A percentile compares a stretch with the other conserved stretches of the same genome.
phyloP scores from a whole-genome alignment of 2,329 filamentous ascomycete species.

The Kalmusia sp. region DNA sequence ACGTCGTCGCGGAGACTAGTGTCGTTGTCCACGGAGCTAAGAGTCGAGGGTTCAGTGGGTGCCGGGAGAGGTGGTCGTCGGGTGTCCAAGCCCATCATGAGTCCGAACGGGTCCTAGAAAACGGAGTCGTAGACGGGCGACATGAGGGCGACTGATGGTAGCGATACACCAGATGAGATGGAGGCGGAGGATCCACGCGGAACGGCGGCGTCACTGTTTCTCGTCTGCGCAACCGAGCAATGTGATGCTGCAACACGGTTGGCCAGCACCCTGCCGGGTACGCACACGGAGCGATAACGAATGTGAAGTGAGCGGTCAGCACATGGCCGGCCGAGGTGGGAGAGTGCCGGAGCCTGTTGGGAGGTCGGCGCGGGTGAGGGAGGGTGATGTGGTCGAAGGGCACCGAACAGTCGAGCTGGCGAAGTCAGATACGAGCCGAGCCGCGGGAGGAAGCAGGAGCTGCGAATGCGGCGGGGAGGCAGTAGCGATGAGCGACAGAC shows the following conservation, averaged over 20 bases:
- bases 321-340: conserved; percentile 2
- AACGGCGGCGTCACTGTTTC: conserved; percentile 27
- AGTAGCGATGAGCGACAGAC: conserved; percentile 9
- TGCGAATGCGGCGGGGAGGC: background rate
- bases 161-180: conserved; percentile 1
- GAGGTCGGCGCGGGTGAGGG: conserved; percentile 11
- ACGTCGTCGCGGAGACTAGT: conserved; percentile 58
- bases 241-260: conserved; percentile 16
- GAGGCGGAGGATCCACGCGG: conserved; percentile 12
- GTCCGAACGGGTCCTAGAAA: conserved; percentile 39
- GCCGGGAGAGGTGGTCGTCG: conserved; percentile 72
- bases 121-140: conserved; percentile 30
- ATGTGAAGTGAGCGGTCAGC: conserved; percentile 9
- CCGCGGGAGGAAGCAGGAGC: conserved; percentile 1
- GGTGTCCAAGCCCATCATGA: conserved; percentile 54
- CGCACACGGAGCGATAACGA: conserved; percentile 11
- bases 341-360: background rate
- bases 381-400: conserved; percentile 10
- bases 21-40: conserved; percentile 65
- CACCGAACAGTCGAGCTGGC: conserved; percentile 4
- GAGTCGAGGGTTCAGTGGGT: conserved; percentile 76
- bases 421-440: conserved; percentile 13
- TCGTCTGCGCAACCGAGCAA: conserved; percentile 28
- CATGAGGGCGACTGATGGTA: conserved; percentile 34
- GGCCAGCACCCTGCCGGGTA: background rate